Percentiles rank a stretch among this genome's conserved stretches.
Evolutionary conservation across 2,329 filamentous ascomycete species (phyloP).

Genomic region (Bisporella sp.): DNA sequence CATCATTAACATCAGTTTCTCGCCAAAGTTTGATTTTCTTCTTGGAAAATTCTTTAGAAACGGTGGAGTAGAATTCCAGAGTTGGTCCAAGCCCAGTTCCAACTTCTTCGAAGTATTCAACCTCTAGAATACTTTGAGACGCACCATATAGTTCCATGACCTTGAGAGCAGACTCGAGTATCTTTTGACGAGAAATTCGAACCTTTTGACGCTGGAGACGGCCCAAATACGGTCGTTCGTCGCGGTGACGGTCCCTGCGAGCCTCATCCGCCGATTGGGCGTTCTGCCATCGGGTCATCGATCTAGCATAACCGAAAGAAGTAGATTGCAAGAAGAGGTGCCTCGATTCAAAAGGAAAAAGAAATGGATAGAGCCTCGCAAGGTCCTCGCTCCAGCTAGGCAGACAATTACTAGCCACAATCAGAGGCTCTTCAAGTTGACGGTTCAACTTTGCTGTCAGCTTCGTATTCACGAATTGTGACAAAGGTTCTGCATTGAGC

Average conservation of each 20-base stretch:
- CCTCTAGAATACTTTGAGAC: constrained; percentile 92
- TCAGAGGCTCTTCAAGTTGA: constrained; percentile 91
- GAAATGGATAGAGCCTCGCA: constrained; percentile 86
- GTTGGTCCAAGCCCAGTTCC: constrained; percentile 93
- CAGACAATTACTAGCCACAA: constrained; percentile 93
- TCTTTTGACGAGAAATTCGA: constrained; percentile 90
- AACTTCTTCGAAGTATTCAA: constrained; percentile 98
- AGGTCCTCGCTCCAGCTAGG: constrained; percentile 95
- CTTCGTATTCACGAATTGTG: constrained; percentile 98
- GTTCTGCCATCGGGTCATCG: constrained; percentile 97
- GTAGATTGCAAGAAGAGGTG: constrained; percentile 97
- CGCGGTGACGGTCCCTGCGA: constrained; percentile 72
- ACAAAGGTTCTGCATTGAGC: constrained; percentile 73
- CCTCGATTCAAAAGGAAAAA: constrained; percentile 96
- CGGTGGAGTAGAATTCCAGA: constrained; percentile 94
- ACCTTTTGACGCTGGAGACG: constrained; percentile 94
- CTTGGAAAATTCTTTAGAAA: constrained; percentile 94
- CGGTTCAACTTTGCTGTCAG: constrained; percentile 95
- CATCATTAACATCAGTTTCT: constrained; percentile 69
- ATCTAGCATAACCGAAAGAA: constrained; percentile 94
- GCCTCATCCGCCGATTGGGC: constrained; percentile 75
- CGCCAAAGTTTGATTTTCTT: constrained; percentile 97
- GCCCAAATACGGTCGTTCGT: constrained; percentile 86
- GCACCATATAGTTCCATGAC: constrained; percentile 98
- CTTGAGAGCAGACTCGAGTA: constrained; percentile 92